Evolutionary conservation across 306 rosid genomes (phyloP).

Genomic region (Rosa multiflora): DNA sequence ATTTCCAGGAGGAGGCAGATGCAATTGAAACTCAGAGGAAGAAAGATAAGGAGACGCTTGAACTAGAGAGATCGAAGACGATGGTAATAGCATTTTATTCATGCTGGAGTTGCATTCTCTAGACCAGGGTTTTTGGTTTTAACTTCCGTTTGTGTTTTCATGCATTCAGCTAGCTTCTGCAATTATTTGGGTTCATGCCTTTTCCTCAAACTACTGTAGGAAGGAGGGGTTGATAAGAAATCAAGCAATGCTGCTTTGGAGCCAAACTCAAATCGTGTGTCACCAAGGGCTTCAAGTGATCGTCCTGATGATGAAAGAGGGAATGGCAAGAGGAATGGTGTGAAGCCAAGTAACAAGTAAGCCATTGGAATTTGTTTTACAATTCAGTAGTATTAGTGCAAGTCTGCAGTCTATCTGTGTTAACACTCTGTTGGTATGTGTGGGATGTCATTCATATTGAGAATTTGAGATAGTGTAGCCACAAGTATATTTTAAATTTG

Average conservation of each 20-base stretch:
- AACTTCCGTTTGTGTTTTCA: conserved; percentile 83
- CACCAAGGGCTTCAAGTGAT: conserved; percentile 46
- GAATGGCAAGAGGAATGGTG: conserved; percentile 66
- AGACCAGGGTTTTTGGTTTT: conserved; percentile 63
- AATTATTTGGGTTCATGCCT: conserved; percentile 99
- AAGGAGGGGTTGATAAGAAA: conserved; percentile 71
- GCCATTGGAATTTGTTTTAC: conserved; percentile 10
- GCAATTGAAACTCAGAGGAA: conserved; percentile 81
- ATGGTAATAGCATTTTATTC: conserved; percentile 69
- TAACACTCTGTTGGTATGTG: not conserved
- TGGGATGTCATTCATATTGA: not conserved
- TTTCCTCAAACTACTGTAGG: conserved; percentile 99
- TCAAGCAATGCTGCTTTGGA: conserved; percentile 52
- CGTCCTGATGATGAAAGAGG: conserved; percentile 52
- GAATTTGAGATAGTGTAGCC: not conserved
- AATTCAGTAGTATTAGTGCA: not conserved
- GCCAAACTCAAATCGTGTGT: conserved; percentile 40
- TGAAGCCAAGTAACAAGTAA: conserved; percentile 67
- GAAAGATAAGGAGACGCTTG: conserved; percentile 69
- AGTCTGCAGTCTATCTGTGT: conserved; percentile 5
- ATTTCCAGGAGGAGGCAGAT: conserved; percentile 79
- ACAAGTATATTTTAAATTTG: not conserved
- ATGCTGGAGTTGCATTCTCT: conserved; percentile 65
- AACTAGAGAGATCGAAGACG: conserved; percentile 70
- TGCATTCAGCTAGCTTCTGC: conserved; percentile 99